Evolutionary conservation across 2,329 filamentous ascomycete genomes (phyloP), one percentile per base, ranked within the genome.

Genomic region (Colletotrichum salicis): DNA sequence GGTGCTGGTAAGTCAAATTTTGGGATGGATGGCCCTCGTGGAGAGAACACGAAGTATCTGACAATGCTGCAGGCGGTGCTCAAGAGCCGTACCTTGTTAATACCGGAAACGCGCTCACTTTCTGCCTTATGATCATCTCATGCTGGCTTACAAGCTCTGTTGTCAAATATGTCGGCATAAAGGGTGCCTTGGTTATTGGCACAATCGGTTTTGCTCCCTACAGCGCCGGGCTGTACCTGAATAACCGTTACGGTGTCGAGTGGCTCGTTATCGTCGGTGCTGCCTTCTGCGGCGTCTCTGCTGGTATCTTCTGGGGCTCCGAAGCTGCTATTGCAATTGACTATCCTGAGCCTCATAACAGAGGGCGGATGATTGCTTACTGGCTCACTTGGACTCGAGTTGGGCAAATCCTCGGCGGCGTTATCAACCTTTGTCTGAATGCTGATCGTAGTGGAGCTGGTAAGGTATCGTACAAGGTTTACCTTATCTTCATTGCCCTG

Each of bases 21-120:
- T 5, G 10, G 10, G 12, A 11, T 5, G 2, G 19, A 45, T 12
- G 3, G 22, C 4, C 31, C 31, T 15, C 24, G 24, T 15, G 10
- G 11, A 22, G 4, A 8, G 41, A n/a, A 10, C 3, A 59, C 35
- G 33, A 2, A 51, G 19, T n/a, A 0, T 75, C 80, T 1, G 79
- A 83, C 54, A 79, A 76, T 0, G 78, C 19, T 78, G 1, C 80
- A 83, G 92, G 92, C 55, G 92, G 92, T 5, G 85, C 88, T 33
- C 86, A 90, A 74, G 85, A 86, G 19, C 92, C 92, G 0, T 87
- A 90, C 75, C 85, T 94, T 1, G 89, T 94, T 59, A 94, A 93
- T 75, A 86, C 89, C 0, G 91, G 90, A 10, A 94, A 94, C 75
- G 89, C 92, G 0, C 79, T 94, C 35, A 93, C 91, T 0, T 94